phyloP scores from a whole-genome alignment of 768 basidiomycete genomes.

The Boletus fagicola region DNA sequence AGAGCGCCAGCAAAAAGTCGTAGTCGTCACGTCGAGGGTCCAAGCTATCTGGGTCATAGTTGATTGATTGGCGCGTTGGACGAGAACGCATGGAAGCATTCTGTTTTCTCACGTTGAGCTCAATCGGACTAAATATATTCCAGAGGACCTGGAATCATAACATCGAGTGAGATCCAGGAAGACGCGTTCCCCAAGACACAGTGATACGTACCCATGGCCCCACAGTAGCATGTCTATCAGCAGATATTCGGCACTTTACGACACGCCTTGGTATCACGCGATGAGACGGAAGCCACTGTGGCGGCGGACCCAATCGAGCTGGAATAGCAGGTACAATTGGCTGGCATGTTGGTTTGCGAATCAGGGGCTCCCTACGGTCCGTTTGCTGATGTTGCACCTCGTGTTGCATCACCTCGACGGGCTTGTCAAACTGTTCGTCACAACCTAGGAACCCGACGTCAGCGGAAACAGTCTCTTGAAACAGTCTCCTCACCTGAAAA shows the following conservation, averaged over 20 bases:
- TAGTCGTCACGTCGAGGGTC: slow-evolving; percentile 43
- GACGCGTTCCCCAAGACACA: not conserved
- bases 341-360: slow-evolving; percentile 30
- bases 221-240: slow-evolving; percentile 49
- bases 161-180: slow-evolving; percentile 1
- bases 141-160: slow-evolving; percentile 41
- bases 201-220: slow-evolving; percentile 51
- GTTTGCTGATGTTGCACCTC: slow-evolving; percentile 38
- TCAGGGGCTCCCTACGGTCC: slow-evolving; percentile 11
- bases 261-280: slow-evolving; percentile 46
- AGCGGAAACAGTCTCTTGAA: slow-evolving; percentile 3
- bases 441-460: slow-evolving; percentile 46
- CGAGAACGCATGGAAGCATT: slow-evolving; percentile 43
- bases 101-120: slow-evolving; percentile 38
- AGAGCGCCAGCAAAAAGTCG: slow-evolving; percentile 47
- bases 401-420: slow-evolving; percentile 51
- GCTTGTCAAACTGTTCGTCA: slow-evolving; percentile 44
- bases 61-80: slow-evolving; percentile 13
- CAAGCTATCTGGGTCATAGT: slow-evolving; percentile 10
- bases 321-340: slow-evolving; percentile 35
- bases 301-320: slow-evolving; percentile 37
- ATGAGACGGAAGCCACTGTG: slow-evolving; percentile 49
- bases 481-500: slow-evolving; percentile 41
- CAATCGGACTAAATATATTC: slow-evolving; percentile 41
- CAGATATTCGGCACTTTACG: slow-evolving; percentile 44